Base-by-base conservation (phyloP, 495 filamentous ascomycete species). In the Cryomyces antarcticus region DNA sequence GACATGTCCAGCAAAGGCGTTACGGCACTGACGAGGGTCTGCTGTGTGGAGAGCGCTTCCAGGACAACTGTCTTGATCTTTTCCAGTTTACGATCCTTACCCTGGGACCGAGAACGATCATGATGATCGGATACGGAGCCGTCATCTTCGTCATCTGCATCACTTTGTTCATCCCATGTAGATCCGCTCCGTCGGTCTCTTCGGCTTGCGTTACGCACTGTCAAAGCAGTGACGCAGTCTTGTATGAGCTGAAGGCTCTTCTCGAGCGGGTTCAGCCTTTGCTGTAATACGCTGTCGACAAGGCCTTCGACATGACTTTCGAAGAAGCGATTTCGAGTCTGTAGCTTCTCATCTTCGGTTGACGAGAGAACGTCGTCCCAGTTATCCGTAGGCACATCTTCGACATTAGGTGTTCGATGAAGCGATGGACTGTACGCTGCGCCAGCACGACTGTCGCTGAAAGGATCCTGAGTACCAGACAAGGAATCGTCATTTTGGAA, bases 121-220 rank as follows among this genome's bases (percentile, higher is more conserved):
- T 62, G 58, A 31, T 60, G 58, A 6, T 54, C 57, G 38, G 24
- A 62, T 51, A 27, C 72, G 12, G 70, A 60, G 5, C 73, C 77
- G 27, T 93, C 84, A 51, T 93, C 87, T 53, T 94, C 87, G 48
- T 96, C 89, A 49, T 96, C 89, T 2, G 88, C 89, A 61, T 95
- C 89, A 46, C 86, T 93, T 39, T 87, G 70, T 39, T 48, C 46
- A 46, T 73, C 59, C 35, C 78, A 74, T 7, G 67, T 69, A 39
- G 78, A 79, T 12, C 71, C 55, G 49, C 76, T 79, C 48, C 71
- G 65, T 49, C 61, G 58, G 31, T 60, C 57, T 41, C 60, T 56
- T 37, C 60, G 50, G 42, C 53, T 64, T 10, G 56, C 48, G 48
- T 56, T 57, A n/a, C 36, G 46, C n/a, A 57, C 53, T 7, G 66